These are phyloP conservation scores for Sporothrix variecibatus DNA, from an alignment of 2,329 filamentous ascomycete genomes.

Conservation along the genomic window DNA sequence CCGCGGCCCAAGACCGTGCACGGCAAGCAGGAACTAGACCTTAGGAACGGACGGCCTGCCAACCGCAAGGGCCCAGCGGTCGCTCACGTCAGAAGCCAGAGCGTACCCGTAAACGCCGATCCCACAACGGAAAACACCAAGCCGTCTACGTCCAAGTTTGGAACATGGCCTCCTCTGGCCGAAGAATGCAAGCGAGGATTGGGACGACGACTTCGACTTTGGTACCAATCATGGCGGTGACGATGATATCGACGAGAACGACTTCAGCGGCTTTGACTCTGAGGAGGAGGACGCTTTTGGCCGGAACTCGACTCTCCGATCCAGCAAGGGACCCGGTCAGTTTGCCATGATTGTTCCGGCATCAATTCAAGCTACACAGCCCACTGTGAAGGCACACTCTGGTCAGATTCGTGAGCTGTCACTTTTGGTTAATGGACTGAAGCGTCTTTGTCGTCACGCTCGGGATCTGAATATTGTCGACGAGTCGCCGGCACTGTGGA, in stretches of 20 bases:
- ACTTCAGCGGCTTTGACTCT: slow-evolving; percentile 11
- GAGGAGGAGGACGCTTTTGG: slow-evolving; percentile 20
- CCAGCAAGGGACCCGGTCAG: slow-evolving; percentile 42
- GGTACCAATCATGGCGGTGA: slow-evolving; percentile 46
- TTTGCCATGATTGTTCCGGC: slow-evolving; percentile 71
- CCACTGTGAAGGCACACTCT: slow-evolving; percentile 79
- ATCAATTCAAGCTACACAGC: slow-evolving; percentile 78
- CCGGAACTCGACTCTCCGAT: slow-evolving; percentile 22
- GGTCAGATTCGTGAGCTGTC: slow-evolving; percentile 82
- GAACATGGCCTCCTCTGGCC: slow-evolving; percentile 76
- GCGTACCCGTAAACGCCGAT: slow-evolving; percentile 73
- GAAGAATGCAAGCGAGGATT: slow-evolving; percentile 80
- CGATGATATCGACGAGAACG: slow-evolving; percentile 27
- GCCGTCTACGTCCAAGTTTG: slow-evolving; percentile 67
- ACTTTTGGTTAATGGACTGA: slow-evolving; percentile 78
- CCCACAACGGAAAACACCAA: slow-evolving; percentile 53
- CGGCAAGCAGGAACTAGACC: slow-evolving; percentile 71
- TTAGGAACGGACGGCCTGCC: slow-evolving; percentile 67
- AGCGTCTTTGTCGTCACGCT: slow-evolving; percentile 71
- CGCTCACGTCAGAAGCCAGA: slow-evolving; percentile 76
- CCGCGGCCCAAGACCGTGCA: slow-evolving; percentile 73
- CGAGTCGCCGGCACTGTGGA: slow-evolving; percentile 67
- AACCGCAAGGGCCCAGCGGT: slow-evolving; percentile 68
- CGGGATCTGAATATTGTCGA: slow-evolving; percentile 65
- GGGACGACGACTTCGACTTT: slow-evolving; percentile 89